Evolutionary conservation across 768 basidiomycete species (phyloP).

Genomic region (Boletus edulis): DNA sequence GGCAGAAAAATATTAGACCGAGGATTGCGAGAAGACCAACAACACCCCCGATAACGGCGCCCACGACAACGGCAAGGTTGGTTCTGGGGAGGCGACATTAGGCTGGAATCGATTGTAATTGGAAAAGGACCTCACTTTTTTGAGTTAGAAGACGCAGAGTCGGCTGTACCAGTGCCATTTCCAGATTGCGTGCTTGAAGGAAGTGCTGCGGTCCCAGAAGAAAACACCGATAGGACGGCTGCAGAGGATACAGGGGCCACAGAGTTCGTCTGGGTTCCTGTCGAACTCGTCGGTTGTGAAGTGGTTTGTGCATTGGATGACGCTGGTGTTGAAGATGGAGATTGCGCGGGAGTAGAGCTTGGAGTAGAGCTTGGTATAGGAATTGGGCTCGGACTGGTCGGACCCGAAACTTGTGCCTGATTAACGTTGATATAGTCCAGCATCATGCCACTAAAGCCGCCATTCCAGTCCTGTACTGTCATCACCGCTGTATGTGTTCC

Average conservation of each 20-base stretch:
- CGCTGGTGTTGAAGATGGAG: slow-evolving; percentile 7
- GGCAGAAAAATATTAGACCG: slow-evolving; percentile 9
- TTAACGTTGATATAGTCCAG: slow-evolving; percentile 27
- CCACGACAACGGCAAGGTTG: slow-evolving; percentile 14
- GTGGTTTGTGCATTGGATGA: neutral
- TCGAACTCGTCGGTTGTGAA: neutral
- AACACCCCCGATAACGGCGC: slow-evolving; percentile 18
- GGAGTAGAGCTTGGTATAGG: neutral
- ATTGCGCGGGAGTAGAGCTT: slow-evolving; percentile 3
- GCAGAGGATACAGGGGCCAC: neutral
- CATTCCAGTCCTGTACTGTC: slow-evolving; percentile 27
- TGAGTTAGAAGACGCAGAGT: slow-evolving; percentile 2
- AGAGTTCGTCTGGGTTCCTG: neutral
- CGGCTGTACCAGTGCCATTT: neutral
- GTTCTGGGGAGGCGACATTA: slow-evolving; percentile 6
- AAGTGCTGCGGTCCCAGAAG: slow-evolving; percentile 6
- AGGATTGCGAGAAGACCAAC: slow-evolving; percentile 15
- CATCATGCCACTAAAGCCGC: slow-evolving; percentile 28
- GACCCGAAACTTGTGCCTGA: slow-evolving; percentile 14
- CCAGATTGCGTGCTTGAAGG: slow-evolving; percentile 15
- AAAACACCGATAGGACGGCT: neutral
- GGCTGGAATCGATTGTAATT: neutral
- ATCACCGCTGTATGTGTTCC: slow-evolving; percentile 23
- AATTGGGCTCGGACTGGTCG: neutral
- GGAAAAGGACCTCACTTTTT: slow-evolving; percentile 9